Base-by-base conservation (phyloP, 179 eudicot species). In the Beta corolliflora region DNA sequence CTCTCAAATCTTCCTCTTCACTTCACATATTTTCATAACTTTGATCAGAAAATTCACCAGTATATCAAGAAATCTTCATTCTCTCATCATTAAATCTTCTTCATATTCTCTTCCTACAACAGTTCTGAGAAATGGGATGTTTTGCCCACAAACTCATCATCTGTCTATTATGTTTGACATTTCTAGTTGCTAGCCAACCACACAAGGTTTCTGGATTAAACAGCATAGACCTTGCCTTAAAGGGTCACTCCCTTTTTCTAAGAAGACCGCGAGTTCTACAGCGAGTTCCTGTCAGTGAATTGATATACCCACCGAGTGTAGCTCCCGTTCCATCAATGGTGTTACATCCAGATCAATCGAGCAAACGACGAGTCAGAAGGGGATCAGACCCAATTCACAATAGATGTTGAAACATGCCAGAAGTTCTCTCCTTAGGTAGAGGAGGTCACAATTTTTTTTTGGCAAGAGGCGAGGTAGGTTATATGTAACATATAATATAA, bases 381-480 rank as follows among this genome's bases (percentile, higher is more conserved):
- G 88, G 84, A 36, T 83, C 84, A n/a, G 84, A 86, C 84, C 88
- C 88, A 0, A 86, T 86, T 36, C 88, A 86, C 54, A 86, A 86
- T 75, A 66, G 85, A 81, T 80, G 86, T 56, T 83, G 78, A 86
- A 56, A 16, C 54, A n/a, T 19, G 66, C 76, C 48, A 77, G 64
- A 78, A 56, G 48, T 3, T 66, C 68, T 45, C 82, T 68, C 79
- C 78, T 58, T 69, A 10, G 48, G 25, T 78, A 56, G 58, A 73
- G 78, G 66, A 79, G 71, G 76, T 25, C 48, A 64, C 63, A 82
- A 0, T 25, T 81, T 85, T 81, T 13, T 82, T 82, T 85, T 85
- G 85, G 81, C 72, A 70, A 71, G 54, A 74, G 23, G 74, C 45
- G 59, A 76, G 85, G 84, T 79, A 83, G 80, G 80, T 83, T 68